Evolutionary conservation across 495 filamentous ascomycete genomes (phyloP).

Genomic region (Echria macrotheca): DNA sequence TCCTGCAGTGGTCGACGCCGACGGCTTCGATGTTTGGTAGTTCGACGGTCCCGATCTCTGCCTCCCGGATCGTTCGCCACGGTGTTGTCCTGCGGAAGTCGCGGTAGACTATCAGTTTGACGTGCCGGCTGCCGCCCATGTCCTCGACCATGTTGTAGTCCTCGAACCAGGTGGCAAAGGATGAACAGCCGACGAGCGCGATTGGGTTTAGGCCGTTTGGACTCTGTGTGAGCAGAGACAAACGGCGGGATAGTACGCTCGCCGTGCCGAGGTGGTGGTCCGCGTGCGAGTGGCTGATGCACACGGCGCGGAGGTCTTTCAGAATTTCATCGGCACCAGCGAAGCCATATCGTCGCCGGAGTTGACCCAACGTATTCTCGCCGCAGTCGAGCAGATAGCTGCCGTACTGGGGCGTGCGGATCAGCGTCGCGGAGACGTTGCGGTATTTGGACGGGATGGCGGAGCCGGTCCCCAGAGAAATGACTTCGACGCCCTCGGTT

Average conservation of each 20-base stretch:
- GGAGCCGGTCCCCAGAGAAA: slow-evolving; percentile 85
- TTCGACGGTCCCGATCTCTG: slow-evolving; percentile 22
- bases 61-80: neutral
- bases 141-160: slow-evolving; percentile 78
- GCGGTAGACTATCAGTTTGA: slow-evolving; percentile 30
- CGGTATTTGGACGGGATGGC: slow-evolving; percentile 85
- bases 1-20: slow-evolving; percentile 68
- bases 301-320: slow-evolving; percentile 73
- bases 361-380: slow-evolving; percentile 88
- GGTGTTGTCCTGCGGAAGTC: neutral
- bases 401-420: slow-evolving; percentile 77
- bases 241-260: slow-evolving; percentile 73
- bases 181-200: slow-evolving; percentile 22
- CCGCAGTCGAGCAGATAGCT: slow-evolving; percentile 87
- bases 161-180: slow-evolving; percentile 65
- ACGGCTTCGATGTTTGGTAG: slow-evolving; percentile 52
- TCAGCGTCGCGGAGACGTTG: slow-evolving; percentile 84
- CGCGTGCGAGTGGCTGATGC: slow-evolving; percentile 92
- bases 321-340: slow-evolving; percentile 63
- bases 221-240: slow-evolving; percentile 23
- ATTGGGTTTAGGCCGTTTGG: neutral
- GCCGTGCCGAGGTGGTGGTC: slow-evolving; percentile 90
- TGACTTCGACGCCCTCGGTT: slow-evolving; percentile 70
- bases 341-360: slow-evolving; percentile 64
- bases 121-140: slow-evolving; percentile 50